Conservation (phyloP, 768 basidiomycete genomes). For the Pleurotus djamor region DNA sequence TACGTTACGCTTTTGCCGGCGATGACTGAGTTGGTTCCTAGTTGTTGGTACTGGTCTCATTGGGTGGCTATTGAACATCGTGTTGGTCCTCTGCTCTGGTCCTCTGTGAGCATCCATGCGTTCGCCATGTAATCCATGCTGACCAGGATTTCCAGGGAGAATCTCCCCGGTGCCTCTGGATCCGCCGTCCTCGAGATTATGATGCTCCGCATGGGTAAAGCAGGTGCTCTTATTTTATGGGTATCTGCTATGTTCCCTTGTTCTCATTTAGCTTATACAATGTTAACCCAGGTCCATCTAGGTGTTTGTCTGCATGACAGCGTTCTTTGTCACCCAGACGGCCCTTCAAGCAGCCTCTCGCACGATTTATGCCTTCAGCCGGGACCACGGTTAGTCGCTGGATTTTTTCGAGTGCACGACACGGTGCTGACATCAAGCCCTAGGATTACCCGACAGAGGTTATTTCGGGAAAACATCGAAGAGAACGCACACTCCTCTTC, state of each 20-base stretch:
- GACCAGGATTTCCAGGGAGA: conserved; percentile 34
- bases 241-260: conserved; percentile 25
- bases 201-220: conserved; percentile 70
- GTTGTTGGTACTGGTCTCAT: conserved; percentile 76
- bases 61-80: conserved; percentile 88
- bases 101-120: conserved; percentile 48
- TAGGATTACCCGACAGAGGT: conserved; percentile 74
- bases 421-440: not conserved
- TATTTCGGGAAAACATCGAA: conserved; percentile 69
- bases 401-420: not conserved
- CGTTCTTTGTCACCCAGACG: conserved; percentile 82
- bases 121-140: conserved; percentile 6
- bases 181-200: conserved; percentile 83
- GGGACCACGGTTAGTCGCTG: conserved; percentile 57
- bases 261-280: not conserved
- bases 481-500: conserved; percentile 70
- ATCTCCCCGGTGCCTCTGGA: conserved; percentile 68
- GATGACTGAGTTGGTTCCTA: conserved; percentile 15
- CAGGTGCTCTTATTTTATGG: conserved; percentile 79
- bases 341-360: conserved; percentile 83
- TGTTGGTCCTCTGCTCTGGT: conserved; percentile 82
- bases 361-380: conserved; percentile 82
- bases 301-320: conserved; percentile 79
- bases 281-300: conserved; percentile 14
- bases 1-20: no score